Evolutionary conservation across 1,139 yeast genomes (phyloP).

Genomic region (Scheffersomyces segobiensis): DNA sequence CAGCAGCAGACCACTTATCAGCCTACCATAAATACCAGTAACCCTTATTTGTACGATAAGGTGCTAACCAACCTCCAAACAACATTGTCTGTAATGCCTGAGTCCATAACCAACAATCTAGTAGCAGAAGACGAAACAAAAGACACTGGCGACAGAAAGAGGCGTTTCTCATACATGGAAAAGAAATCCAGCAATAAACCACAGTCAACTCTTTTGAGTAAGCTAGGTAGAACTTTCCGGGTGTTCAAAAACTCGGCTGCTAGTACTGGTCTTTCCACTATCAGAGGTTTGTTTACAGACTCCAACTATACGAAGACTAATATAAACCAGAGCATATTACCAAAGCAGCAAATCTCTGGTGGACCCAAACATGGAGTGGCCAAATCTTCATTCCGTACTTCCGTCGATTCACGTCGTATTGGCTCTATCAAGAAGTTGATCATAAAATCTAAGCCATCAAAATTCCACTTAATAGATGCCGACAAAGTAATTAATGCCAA

Average conservation of each 20-base stretch:
- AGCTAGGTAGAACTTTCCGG: conserved; percentile 39
- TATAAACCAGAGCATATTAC: conserved; percentile 9
- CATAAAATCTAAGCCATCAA: conserved; percentile 43
- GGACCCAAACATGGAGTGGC: not conserved
- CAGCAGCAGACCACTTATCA: conserved; percentile 8
- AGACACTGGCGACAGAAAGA: conserved; percentile 17
- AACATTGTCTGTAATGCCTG: conserved; percentile 28
- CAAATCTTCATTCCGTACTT: conserved; percentile 10
- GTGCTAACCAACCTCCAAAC: conserved; percentile 19
- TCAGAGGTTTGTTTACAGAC: conserved; percentile 27
- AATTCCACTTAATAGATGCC: conserved; percentile 46
- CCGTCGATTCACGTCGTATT: conserved; percentile 10
- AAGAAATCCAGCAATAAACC: conserved; percentile 9
- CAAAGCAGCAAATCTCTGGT: not conserved
- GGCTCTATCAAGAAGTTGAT: conserved; percentile 36
- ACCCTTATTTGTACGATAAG: conserved; percentile 29
- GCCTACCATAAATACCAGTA: conserved; percentile 9
- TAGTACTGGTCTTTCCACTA: conserved; percentile 10
- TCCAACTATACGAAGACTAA: conserved; percentile 21
- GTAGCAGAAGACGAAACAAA: conserved; percentile 17
- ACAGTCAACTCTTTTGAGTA: conserved; percentile 31
- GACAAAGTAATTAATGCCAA: conserved; percentile 40
- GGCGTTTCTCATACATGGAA: conserved; percentile 19
- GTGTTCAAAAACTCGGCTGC: conserved; percentile 26
- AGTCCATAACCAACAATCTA: conserved; percentile 35